Evolutionary conservation across 2,329 filamentous ascomycete genomes (phyloP).

Genomic region (Nigrograna mackinnonii): DNA sequence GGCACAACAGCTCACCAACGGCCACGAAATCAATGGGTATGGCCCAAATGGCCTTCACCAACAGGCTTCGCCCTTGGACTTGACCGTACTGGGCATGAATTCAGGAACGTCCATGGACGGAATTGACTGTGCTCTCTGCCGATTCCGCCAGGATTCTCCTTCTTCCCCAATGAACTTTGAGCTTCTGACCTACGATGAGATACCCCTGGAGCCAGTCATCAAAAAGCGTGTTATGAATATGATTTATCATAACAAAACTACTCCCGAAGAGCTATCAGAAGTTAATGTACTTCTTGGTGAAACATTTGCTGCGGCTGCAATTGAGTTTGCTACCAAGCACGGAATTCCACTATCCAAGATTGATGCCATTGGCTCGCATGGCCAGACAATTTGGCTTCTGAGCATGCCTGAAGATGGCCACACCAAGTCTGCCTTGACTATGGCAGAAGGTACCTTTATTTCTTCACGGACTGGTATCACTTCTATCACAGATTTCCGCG

Average conservation of each 20-base stretch:
- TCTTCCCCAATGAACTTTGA: constrained; percentile 59
- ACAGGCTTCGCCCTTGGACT: constrained; percentile 43
- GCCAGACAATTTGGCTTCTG: constrained; percentile 62
- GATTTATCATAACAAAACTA: constrained; percentile 58
- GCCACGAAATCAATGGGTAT: too few species aligned
- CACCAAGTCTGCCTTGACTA: constrained; percentile 44
- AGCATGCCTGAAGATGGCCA: constrained; percentile 56
- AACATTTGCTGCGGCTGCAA: constrained; percentile 57
- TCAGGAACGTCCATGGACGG: constrained; percentile 61
- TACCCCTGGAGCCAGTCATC: constrained; percentile 56
- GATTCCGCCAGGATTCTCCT: constrained; percentile 57
- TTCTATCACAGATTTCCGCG: constrained; percentile 61
- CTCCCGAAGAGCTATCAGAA: constrained; percentile 58
- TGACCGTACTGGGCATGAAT: constrained; percentile 59
- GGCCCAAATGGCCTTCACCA: constrained; percentile 1
- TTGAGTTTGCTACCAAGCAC: constrained; percentile 53
- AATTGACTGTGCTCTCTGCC: constrained; percentile 62
- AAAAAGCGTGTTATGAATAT: constrained; percentile 62
- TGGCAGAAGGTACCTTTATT: constrained; percentile 62
- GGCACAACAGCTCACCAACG: too few species aligned
- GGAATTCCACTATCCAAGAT: constrained; percentile 50
- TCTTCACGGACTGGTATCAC: constrained; percentile 61
- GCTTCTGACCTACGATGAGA: constrained; percentile 60
- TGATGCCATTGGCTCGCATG: constrained; percentile 61
- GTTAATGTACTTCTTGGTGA: constrained; percentile 62